Conservation (phyloP, 768 basidiomycete species). For the Gymnopilus dilepis region DNA sequence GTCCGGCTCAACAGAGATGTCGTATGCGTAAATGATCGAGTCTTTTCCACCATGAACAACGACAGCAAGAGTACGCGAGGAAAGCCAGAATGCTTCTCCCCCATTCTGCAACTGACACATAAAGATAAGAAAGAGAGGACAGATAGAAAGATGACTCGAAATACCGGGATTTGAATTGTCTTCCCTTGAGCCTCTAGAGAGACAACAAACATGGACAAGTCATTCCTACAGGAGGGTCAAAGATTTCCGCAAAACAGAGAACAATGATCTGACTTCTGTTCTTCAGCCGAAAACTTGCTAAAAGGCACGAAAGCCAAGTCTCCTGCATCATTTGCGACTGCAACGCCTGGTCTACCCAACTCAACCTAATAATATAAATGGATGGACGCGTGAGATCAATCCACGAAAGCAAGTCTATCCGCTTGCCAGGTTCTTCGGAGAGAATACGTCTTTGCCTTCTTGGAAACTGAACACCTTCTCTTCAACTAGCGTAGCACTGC, state of each 20-base stretch:
- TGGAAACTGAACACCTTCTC: slow-evolving; percentile 59
- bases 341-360: slow-evolving; percentile 68
- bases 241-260: background rate
- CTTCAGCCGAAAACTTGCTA: slow-evolving; percentile 72
- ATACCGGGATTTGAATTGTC: slow-evolving; percentile 59
- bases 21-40: slow-evolving; percentile 63
- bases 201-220: slow-evolving; percentile 68
- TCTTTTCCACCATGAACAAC: slow-evolving; percentile 61
- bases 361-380: slow-evolving; percentile 41
- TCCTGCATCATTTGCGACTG: slow-evolving; percentile 69
- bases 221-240: slow-evolving; percentile 52
- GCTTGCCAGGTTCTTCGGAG: slow-evolving; percentile 66
- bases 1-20: slow-evolving; percentile 42
- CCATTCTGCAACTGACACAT: slow-evolving; percentile 56
- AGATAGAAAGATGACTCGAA: slow-evolving; percentile 17
- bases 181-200: slow-evolving; percentile 55
- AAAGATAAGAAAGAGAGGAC: background rate
- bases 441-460: slow-evolving; percentile 62
- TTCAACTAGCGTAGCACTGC: slow-evolving; percentile 28
- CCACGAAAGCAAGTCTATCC: background rate
- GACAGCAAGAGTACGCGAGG: slow-evolving; percentile 70
- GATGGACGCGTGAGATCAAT: background rate
- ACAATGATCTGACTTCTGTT: slow-evolving; percentile 62
- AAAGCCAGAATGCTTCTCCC: slow-evolving; percentile 83
- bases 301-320: slow-evolving; percentile 73